phyloP scores from a whole-genome alignment of 306 rosid genomes.

The Medicago arabica region DNA sequence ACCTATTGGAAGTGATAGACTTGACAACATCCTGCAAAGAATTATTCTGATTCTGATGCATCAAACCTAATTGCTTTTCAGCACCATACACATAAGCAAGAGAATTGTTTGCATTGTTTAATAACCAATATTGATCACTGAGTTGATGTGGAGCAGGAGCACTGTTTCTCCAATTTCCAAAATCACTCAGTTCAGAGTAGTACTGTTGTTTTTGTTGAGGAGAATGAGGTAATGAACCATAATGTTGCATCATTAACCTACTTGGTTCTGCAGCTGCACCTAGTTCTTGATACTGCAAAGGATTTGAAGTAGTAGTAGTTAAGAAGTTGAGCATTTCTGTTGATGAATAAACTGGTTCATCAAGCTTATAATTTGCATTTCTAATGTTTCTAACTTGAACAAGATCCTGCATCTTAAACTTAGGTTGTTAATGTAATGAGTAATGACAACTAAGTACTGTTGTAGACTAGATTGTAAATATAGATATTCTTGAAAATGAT shows the following conservation, averaged over 20 bases:
- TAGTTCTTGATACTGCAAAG: slow-evolving; percentile 37
- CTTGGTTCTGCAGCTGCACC: slow-evolving; percentile 35
- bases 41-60: slow-evolving; percentile 53
- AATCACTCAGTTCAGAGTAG: slow-evolving; percentile 14
- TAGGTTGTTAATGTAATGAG: too few species aligned
- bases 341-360: slow-evolving; percentile 49
- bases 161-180: slow-evolving; percentile 52
- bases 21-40: slow-evolving; percentile 34
- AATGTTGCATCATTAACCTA: slow-evolving; percentile 36
- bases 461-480: too few species aligned
- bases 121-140: slow-evolving; percentile 55
- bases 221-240: slow-evolving; percentile 39
- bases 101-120: slow-evolving; percentile 47
- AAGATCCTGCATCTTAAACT: slow-evolving; percentile 50
- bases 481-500: too few species aligned
- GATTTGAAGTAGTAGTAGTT: slow-evolving; percentile 35
- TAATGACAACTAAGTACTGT: too few species aligned
- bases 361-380: slow-evolving; percentile 56
- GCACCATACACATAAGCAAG: slow-evolving; percentile 32
- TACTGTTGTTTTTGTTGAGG: slow-evolving; percentile 42
- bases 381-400: slow-evolving; percentile 63
- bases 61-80: slow-evolving; percentile 49
- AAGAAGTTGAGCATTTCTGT: slow-evolving; percentile 57
- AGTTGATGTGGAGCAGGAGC: slow-evolving; percentile 38
- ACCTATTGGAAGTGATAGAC: neutral